phyloP scores from a whole-genome alignment of 345 rosid species.

The rapeseed (Brassica napus) region Da-Ae NC_063435.1:26352501-26353000 shows the following conservation, averaged over 20 bases:
- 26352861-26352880: slow-evolving; percentile 30
- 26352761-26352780: slow-evolving; percentile 26
- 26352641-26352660: slow-evolving; percentile 38
- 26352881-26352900: slow-evolving; percentile 34
- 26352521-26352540: slow-evolving; percentile 40
- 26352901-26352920: slow-evolving; percentile 48
- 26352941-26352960: not conserved
- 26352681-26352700: slow-evolving; percentile 32
- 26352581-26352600: slow-evolving; percentile 37
- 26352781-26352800: slow-evolving; percentile 12
- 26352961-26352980: slow-evolving; percentile 12
- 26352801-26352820: slow-evolving; percentile 8
- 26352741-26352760: slow-evolving; percentile 10
- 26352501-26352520: slow-evolving; percentile 38
- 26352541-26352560: slow-evolving; percentile 4
- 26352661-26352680: slow-evolving; percentile 37
- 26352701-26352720: slow-evolving; percentile 10
- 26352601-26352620: slow-evolving; percentile 33
- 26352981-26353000: slow-evolving; percentile 50
- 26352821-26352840: slow-evolving; percentile 23
- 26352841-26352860: slow-evolving; percentile 32
- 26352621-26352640: slow-evolving; percentile 23
- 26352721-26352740: slow-evolving; percentile 14
- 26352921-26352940: slow-evolving; percentile 27
- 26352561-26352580: slow-evolving; percentile 19